phyloP scores from a whole-genome alignment of 345 rosid species.

The Sisymbrium altissimum region DNA sequence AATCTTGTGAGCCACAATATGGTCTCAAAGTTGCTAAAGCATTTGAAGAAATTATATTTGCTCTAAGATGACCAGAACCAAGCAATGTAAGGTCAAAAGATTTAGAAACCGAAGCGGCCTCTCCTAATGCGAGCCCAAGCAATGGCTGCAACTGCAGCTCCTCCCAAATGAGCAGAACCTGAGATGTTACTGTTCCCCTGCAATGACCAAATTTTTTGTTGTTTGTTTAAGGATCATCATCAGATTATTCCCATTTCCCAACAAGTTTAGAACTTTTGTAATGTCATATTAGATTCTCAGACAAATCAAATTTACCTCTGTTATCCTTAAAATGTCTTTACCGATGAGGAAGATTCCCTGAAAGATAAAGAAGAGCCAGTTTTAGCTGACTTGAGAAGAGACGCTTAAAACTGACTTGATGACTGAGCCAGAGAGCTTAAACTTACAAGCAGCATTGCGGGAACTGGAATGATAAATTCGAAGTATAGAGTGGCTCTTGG shows the following conservation, averaged over 20 bases:
- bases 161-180: slow-evolving; percentile 90
- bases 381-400: background rate
- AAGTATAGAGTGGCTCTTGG: slow-evolving; percentile 71
- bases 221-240: background rate
- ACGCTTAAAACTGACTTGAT: background rate
- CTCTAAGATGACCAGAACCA: slow-evolving; percentile 18
- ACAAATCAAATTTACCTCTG: slow-evolving; percentile 42
- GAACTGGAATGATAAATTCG: slow-evolving; percentile 74
- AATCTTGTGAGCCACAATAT: slow-evolving; percentile 5
- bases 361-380: slow-evolving; percentile 4
- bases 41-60: background rate
- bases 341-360: slow-evolving; percentile 79
- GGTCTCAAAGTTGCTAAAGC: background rate
- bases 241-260: background rate
- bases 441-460: slow-evolving; percentile 75
- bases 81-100: background rate
- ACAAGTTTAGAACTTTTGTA: slow-evolving; percentile 8
- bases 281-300: background rate
- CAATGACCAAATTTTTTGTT: slow-evolving; percentile 17
- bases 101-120: slow-evolving; percentile 47
- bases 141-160: slow-evolving; percentile 86
- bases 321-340: slow-evolving; percentile 61
- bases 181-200: slow-evolving; percentile 81
- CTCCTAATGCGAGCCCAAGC: slow-evolving; percentile 65
- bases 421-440: background rate